phyloP scores from a whole-genome alignment of 331 rosid species.

The Malus hybrid region DNA sequence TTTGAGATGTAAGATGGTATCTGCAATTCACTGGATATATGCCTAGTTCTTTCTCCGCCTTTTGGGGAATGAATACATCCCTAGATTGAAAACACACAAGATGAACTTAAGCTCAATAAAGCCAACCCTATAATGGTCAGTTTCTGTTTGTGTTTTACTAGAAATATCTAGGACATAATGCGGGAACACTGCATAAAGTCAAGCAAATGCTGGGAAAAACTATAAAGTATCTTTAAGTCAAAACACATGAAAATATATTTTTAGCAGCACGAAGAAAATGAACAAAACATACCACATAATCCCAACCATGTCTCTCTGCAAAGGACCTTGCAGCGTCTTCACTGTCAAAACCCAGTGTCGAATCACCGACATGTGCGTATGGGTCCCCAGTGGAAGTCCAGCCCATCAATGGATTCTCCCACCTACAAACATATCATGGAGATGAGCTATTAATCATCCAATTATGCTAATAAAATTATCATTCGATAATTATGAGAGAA shows the following conservation, averaged over 20 bases:
- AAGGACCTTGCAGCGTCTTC: constrained; percentile 81
- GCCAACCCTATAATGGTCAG: not conserved
- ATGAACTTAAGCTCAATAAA: not conserved
- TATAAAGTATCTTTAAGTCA: no score
- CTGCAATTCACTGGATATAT: not conserved
- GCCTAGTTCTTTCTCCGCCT: not conserved
- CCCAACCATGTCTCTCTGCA: constrained; percentile 96
- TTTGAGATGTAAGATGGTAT: not conserved
- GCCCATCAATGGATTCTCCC: constrained; percentile 99
- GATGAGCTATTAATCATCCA: constrained; percentile 2
- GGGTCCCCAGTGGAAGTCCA: constrained; percentile 99
- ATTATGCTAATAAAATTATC: not conserved
- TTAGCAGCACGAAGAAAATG: not conserved
- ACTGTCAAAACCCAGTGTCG: constrained; percentile 75
- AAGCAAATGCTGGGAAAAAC: no score
- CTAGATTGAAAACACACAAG: not conserved
- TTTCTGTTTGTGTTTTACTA: no score
- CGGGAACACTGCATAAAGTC: no score
- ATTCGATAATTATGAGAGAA: not conserved
- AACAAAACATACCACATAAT: constrained; percentile 55
- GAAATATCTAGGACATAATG: no score
- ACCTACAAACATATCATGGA: constrained; percentile 40
- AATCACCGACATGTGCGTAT: constrained; percentile 83
- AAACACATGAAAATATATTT: no score
- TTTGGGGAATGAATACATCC: not conserved